Base-by-base conservation (phyloP, 805 yeast species). In the Tetrapisispora arboricola region DNA sequence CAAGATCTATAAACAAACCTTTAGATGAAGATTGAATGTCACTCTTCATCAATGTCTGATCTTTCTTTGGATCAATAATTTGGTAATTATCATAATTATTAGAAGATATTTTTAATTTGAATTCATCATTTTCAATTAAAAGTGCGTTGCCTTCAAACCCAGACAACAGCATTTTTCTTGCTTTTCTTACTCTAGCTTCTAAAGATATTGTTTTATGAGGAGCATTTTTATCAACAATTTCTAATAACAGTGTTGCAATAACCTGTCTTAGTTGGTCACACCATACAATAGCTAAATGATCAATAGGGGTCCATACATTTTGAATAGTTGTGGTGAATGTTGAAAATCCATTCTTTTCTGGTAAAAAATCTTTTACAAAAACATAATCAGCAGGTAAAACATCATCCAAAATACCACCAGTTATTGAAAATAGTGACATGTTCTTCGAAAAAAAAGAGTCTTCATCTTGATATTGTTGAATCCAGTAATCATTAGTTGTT, bases 221-320 rank as follows among this genome's bases (percentile, higher is more conserved):
- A 0, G 67, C 56, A 0, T 55, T 47, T 19, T 58, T 61, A 50
- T 85, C 83, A 2, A 76, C 72, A 11, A 82, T 66, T 24, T 75
- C 80, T 36, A 83, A 61, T 28, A 92, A 54, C 0, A 78, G 65
- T 38, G 64, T 63, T 8, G 84, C 80, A 1, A 90, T 48, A 13
- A 70, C 73, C 39, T 72, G 67, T 39, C 96, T 71, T 29, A 88
- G 63, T 58, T 90, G 96, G 45, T 79, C 84, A 61, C 98, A 90
- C 98, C 98, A 90, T 2, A 90, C 95, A 36, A 92, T 79, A 0
- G 97, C 96, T 48, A 86, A 70, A 63, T 90, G 98, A 60, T 90
- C 97, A 31, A 87, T 78, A 1, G 96, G 83, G 0, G 95, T 79
- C 95, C 96, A 90, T 1, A 90, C 96, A 2, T 71, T 72, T 0